phyloP scores from a whole-genome alignment of 352 stramenopile genomes.

The Pythium plurisporium region DNA sequence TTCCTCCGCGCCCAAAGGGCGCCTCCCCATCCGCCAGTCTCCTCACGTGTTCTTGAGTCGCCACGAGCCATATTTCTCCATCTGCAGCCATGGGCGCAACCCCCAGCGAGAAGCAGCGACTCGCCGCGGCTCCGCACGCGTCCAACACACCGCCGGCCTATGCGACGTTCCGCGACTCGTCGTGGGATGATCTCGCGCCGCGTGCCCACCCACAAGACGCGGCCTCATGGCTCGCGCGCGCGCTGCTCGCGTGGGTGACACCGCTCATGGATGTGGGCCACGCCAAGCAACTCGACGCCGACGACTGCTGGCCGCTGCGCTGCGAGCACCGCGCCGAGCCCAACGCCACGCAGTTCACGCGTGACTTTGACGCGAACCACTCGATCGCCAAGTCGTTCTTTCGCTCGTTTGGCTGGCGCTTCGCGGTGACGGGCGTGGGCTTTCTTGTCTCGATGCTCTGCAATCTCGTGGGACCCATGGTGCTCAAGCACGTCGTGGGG shows the following conservation, averaged over 20 bases:
- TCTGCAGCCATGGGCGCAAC: too few species aligned
- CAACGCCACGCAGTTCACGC: constrained; percentile 23
- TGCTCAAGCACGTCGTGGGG: constrained; percentile 39
- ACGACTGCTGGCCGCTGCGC: constrained; percentile 46
- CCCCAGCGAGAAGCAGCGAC: background rate
- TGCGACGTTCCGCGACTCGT: background rate
- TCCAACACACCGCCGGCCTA: background rate
- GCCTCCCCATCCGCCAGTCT: too few species aligned
- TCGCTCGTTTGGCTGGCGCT: constrained; percentile 30
- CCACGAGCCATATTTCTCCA: too few species aligned
- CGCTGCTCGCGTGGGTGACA: constrained; percentile 48
- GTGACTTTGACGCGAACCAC: constrained; percentile 28
- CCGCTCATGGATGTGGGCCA: constrained; percentile 44
- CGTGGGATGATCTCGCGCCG: background rate
- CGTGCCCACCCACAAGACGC: background rate
- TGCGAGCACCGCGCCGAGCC: constrained; percentile 21
- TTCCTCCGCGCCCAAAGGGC: too few species aligned
- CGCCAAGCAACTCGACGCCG: constrained; percentile 33
- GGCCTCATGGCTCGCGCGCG: constrained; percentile 24
- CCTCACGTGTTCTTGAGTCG: too few species aligned
- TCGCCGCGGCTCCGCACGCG: background rate
- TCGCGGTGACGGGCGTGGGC: constrained; percentile 35
- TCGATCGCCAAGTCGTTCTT: constrained; percentile 33
- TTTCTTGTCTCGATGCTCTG: constrained; percentile 47
- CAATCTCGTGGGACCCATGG: constrained; percentile 43